A percentile compares a stretch with the other conserved stretches of the same genome.
These are phyloP conservation scores for Triticum dicoccoides DNA, from an alignment of 176 grass and related monocot genomes.

Conservation along the genomic window DNA sequence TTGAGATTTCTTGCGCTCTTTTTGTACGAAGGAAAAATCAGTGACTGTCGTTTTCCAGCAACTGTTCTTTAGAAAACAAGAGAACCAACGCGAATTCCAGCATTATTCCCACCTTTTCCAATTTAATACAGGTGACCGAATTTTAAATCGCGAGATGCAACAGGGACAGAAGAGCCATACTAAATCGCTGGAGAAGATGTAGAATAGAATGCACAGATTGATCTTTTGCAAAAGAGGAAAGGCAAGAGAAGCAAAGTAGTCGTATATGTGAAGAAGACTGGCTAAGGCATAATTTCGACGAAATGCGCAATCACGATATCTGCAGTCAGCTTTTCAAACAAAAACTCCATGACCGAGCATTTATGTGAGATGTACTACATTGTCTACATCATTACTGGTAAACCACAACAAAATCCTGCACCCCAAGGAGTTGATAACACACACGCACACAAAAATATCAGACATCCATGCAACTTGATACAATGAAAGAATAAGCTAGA, in stretches of 20 bases:
- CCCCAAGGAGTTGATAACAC: background rate
- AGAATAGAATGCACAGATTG: background rate
- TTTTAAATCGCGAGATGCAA: background rate
- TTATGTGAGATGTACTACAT: background rate
- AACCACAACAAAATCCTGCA: background rate
- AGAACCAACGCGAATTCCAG: background rate
- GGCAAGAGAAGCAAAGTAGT: background rate
- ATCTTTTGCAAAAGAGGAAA: background rate
- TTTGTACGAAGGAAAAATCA: background rate
- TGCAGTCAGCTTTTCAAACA: background rate
- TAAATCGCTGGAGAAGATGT: background rate
- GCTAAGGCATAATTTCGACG: background rate
- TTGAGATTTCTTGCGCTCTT: conserved; percentile 17
- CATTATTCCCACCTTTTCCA: background rate
- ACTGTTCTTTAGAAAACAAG: background rate
- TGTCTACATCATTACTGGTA: too few relatives aligned
- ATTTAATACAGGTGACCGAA: background rate
- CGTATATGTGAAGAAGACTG: background rate
- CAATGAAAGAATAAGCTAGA: background rate
- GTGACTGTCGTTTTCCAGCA: background rate
- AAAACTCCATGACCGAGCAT: background rate
- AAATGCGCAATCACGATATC: background rate
- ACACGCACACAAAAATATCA: background rate
- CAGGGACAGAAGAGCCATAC: background rate
- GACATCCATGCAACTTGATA: background rate